Base-by-base conservation (phyloP, 148 eudicot species). In the Rhododendron mucronatum region DNA sequence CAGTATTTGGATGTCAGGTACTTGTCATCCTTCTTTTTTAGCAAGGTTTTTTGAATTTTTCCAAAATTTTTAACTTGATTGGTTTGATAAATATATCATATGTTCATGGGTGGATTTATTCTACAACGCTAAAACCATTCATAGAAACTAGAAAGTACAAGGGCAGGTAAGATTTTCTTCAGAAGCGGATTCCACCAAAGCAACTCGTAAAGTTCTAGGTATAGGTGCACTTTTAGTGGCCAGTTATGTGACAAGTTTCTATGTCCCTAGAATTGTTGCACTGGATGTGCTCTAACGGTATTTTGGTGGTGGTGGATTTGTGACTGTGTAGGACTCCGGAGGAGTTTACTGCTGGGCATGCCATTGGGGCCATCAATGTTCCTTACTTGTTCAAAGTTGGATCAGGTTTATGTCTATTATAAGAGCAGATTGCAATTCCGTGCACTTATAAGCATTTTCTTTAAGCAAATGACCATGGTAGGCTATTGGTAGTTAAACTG, bases 1-100 rank as follows among this genome's bases (percentile, higher is more conserved):
- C 94, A 88, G 67, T 93, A 92, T 85, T 91, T 96, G 89, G 99
- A 96, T 84, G 99, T 95, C 86, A 93, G 97, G 98, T 95, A 82
- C 7, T 30, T 5, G 7, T 23, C 41, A 47, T 61, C 7, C n/a
- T 48, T 28, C 48, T 30, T 8, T 30, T 26, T 55, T 76, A 0
- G 16, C 39, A 39, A 41, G 26, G 37, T 33, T 35, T 28, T 74
- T 30, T 0, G 51, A 18, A 37, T 11, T 53, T 74, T 7, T 37
- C 50, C 11, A 3, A 3, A 7, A 1, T 37, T 45, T 75, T 20
- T 2, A 14, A 21, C 26, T 71, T 83, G 67, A 50, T 65, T 65
- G 74, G 1, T 12, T 35, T 1, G 15, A 33, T 50, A 55, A 41
- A 53, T 61, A 10, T 13, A 50, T 50, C 11, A 11, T 1, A 78